Conservation (phyloP, 106 monocot species). For the Apostasia ramifera region DNA sequence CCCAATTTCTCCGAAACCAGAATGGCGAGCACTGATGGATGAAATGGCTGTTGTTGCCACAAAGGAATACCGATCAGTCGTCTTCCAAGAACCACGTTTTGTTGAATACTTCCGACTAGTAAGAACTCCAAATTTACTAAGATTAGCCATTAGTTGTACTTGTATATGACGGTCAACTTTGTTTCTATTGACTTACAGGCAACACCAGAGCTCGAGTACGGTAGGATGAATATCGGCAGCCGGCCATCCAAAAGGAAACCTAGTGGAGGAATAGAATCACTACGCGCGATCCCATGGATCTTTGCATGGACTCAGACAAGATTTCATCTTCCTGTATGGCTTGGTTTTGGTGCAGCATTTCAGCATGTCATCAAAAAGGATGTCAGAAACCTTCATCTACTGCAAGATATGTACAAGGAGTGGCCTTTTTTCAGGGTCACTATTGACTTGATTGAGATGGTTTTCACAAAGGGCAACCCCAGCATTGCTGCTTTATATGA, state of each 20-base stretch:
- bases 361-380: constrained; percentile 68
- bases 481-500: constrained; percentile 90
- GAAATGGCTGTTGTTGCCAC: constrained; percentile 93
- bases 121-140: constrained; percentile 9
- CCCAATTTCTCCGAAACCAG: constrained; percentile 85
- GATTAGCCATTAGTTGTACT: neutral
- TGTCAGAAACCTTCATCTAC: constrained; percentile 51
- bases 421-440: constrained; percentile 99
- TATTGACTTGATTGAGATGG: constrained; percentile 98
- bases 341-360: constrained; percentile 92
- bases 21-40: constrained; percentile 89
- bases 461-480: constrained; percentile 93
- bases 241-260: constrained; percentile 89
- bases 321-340: constrained; percentile 98
- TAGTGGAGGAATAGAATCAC: constrained; percentile 92
- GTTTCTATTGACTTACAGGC: constrained; percentile 39
- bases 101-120: constrained; percentile 95
- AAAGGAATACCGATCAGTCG: constrained; percentile 74
- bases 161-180: neutral
- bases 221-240: constrained; percentile 98
- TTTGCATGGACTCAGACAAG: constrained; percentile 99
- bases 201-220: constrained; percentile 92
- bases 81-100: constrained; percentile 86
- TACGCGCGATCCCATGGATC: constrained; percentile 98
- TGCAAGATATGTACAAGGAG: constrained; percentile 83